Base-by-base conservation (phyloP, 2,329 filamentous ascomycete species). In the Colletotrichum chlorophyti region DNA sequence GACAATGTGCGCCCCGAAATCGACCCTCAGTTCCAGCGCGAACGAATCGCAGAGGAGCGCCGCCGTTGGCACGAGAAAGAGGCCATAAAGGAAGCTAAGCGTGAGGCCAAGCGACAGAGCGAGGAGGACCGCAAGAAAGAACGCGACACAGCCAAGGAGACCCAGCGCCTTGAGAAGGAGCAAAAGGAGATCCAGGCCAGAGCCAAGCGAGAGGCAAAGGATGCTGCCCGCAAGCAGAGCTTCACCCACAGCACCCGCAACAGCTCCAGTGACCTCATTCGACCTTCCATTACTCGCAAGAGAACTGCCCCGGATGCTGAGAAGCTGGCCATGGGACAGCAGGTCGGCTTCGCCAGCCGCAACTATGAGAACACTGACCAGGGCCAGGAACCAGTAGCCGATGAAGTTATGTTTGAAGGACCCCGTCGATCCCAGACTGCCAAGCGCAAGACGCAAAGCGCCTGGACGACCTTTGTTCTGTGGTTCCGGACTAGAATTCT, bases 51-150 rank as follows among this genome's bases (percentile, higher is more conserved):
- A 40, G 81, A 83, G 65, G 85, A 84, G 4, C 84, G 86, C 50
- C 83, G 83, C 65, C 85, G 83, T 66, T 88, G 88, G 61, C 80
- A 86, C 66, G 82, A 85, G 67, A 84, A 83, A 67, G 84, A 89
- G 69, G 77, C 77, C 14, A 75, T 75, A 50, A 88, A 88, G 71
- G 81, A 87, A 31, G 85, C 87, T 67, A 87, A 86, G 66, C 83
- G 84, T 45, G 84, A 82, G n/a, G n/a, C n/a, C 14, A 80, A 81
- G 11, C n/a, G n/a, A n/a, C n/a, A n/a, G n/a, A n/a, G n/a, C n/a
- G 83, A 86, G 64, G 79, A 86, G 73, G 77, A 82, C 55, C 79
- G 78, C 62, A 84, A 82, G 60, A 79, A 81, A 31, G 84, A 87
- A 68, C 83, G 84, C 42, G 79, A 79, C n/a, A 81, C 84, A 53